These are phyloP conservation scores for Calonectria ilicicola DNA, from an alignment of 2,329 filamentous ascomycete genomes.

Conservation along the genomic window DNA sequence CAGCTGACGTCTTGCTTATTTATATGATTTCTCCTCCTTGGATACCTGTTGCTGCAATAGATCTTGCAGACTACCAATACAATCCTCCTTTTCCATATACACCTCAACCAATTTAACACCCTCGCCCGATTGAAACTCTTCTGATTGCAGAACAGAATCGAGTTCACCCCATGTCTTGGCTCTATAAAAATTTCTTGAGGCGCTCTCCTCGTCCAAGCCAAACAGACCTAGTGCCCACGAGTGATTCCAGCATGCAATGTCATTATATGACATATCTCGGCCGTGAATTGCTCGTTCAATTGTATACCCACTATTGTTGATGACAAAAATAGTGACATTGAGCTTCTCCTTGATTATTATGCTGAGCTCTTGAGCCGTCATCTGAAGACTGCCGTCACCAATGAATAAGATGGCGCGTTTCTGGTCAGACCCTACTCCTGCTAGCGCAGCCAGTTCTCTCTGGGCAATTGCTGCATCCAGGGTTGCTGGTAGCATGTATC, in stretches of 20 bases:
- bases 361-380: slow-evolving; percentile 75
- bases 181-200: not conserved
- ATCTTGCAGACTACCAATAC: not conserved
- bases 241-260: slow-evolving; percentile 59
- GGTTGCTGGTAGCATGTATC: slow-evolving; percentile 69
- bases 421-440: slow-evolving; percentile 38
- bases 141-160: not conserved
- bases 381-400: slow-evolving; percentile 74
- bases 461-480: slow-evolving; percentile 68
- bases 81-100: not conserved
- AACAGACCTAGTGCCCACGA: not conserved
- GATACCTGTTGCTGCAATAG: not conserved
- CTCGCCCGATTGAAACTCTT: not conserved
- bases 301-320: slow-evolving; percentile 71
- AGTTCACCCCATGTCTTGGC: not conserved
- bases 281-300: slow-evolving; percentile 71
- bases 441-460: slow-evolving; percentile 48
- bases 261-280: slow-evolving; percentile 65
- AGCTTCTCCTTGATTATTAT: slow-evolving; percentile 70
- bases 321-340: slow-evolving; percentile 61
- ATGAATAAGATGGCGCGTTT: slow-evolving; percentile 65
- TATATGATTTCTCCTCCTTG: not conserved
- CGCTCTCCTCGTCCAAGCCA: not conserved
- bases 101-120: not conserved
- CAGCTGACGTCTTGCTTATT: no score